These are phyloP conservation scores for Debaryomycetaceae sp. DNA, from an alignment of 1,139 yeast genomes.

Conservation along the genomic window DNA sequence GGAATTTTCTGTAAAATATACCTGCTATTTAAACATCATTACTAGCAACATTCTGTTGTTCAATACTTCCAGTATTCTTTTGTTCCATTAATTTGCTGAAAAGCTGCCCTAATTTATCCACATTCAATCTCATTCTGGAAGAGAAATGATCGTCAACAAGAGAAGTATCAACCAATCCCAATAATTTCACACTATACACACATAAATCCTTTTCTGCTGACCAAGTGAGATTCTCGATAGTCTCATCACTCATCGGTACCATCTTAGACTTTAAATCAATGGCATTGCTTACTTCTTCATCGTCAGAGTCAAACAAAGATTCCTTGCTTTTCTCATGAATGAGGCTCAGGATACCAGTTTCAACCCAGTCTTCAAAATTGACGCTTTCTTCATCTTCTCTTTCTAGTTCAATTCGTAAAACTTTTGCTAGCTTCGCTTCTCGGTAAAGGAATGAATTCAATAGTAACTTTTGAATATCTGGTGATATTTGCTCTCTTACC, in stretches of 20 bases:
- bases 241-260: slow-evolving; percentile 5
- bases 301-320: slow-evolving; percentile 15
- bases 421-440: slow-evolving; percentile 28
- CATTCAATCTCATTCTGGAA: slow-evolving; percentile 47
- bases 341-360: slow-evolving; percentile 7
- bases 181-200: slow-evolving; percentile 47
- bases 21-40: not conserved
- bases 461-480: slow-evolving; percentile 20
- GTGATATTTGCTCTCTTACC: slow-evolving; percentile 15
- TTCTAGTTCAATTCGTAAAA: slow-evolving; percentile 39
- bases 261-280: slow-evolving; percentile 3
- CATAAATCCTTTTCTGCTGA: slow-evolving; percentile 46
- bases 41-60: not conserved
- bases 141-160: slow-evolving; percentile 27
- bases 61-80: slow-evolving; percentile 7
- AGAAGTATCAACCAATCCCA: slow-evolving; percentile 40
- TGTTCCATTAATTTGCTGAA: slow-evolving; percentile 23
- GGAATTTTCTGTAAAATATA: no score
- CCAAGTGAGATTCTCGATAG: slow-evolving; percentile 21
- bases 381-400: slow-evolving; percentile 60
- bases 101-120: slow-evolving; percentile 43
- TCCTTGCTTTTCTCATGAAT: slow-evolving; percentile 5
- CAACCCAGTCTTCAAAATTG: slow-evolving; percentile 38
- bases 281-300: slow-evolving; percentile 20
- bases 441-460: slow-evolving; percentile 30